These are phyloP conservation scores for Veloboletus limbatus DNA, from an alignment of 1,284 basidiomycete species.

Conservation along the genomic window DNA sequence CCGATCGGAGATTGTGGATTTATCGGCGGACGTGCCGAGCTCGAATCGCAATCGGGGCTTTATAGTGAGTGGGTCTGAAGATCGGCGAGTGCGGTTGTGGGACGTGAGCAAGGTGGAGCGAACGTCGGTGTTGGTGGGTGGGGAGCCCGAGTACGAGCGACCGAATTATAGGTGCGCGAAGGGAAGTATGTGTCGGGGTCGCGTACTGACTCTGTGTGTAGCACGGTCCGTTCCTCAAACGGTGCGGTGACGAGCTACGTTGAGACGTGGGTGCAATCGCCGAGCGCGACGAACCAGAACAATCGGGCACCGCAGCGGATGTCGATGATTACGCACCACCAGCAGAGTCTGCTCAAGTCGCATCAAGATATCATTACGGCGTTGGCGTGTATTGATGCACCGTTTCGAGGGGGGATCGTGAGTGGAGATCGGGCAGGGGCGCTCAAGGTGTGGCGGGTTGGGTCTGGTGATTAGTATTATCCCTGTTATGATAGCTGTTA, in stretches of 20 bases:
- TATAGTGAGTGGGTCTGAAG: slow-evolving; percentile 79
- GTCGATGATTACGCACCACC: slow-evolving; percentile 74
- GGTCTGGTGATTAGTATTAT: slow-evolving; percentile 46
- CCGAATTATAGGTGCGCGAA: slow-evolving; percentile 63
- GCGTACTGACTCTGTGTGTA: slow-evolving; percentile 11
- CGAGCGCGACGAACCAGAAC: slow-evolving; percentile 44
- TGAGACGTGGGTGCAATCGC: slow-evolving; percentile 61
- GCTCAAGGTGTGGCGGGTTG: slow-evolving; percentile 81
- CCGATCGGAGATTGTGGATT: slow-evolving; percentile 53
- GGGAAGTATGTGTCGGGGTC: not conserved
- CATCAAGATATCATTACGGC: slow-evolving; percentile 86
- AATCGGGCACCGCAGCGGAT: slow-evolving; percentile 73
- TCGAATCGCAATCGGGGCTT: slow-evolving; percentile 57
- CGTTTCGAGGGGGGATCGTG: slow-evolving; percentile 83
- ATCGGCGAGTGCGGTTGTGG: slow-evolving; percentile 80
- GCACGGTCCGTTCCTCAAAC: slow-evolving; percentile 33
- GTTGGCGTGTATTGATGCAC: slow-evolving; percentile 78
- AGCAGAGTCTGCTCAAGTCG: slow-evolving; percentile 71
- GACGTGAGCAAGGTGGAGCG: slow-evolving; percentile 71
- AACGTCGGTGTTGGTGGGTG: slow-evolving; percentile 70
- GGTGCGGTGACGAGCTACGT: slow-evolving; percentile 51
- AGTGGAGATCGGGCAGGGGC: slow-evolving; percentile 81
- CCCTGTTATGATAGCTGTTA: no score
- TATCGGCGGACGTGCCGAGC: slow-evolving; percentile 40
- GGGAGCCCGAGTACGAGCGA: slow-evolving; percentile 64